These are phyloP conservation scores for Ophidiomyces ophidiicola DNA, from an alignment of 2,329 filamentous ascomycete genomes.

Conservation along the genomic window DNA sequence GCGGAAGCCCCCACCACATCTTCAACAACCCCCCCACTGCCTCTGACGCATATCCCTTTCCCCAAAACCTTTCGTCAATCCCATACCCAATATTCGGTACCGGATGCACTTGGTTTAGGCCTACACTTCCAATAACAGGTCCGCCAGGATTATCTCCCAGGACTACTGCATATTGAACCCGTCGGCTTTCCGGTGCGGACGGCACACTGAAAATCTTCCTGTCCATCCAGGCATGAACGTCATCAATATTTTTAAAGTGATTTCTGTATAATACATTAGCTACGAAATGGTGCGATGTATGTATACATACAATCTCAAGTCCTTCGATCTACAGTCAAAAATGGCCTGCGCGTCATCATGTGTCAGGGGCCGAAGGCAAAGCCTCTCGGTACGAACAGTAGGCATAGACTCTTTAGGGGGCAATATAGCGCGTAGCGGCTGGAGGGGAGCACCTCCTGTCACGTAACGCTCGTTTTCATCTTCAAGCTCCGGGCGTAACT, in stretches of 20 bases:
- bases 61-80: constrained; percentile 7
- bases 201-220: constrained; percentile 10
- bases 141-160: constrained; percentile 8
- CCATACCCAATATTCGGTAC: constrained; percentile 14
- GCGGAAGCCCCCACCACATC: constrained; percentile 14
- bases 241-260: neutral
- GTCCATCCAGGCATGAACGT: constrained; percentile 8
- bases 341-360: constrained; percentile 5
- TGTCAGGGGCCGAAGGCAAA: constrained; percentile 5
- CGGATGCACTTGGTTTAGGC: constrained; percentile 13
- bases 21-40: constrained; percentile 10
- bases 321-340: neutral
- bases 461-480: constrained; percentile 10
- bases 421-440: constrained; percentile 8
- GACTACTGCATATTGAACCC: constrained; percentile 10
- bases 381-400: constrained; percentile 10
- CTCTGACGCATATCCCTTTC: constrained; percentile 15
- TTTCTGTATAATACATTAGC: neutral
- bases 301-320: too few relatives aligned
- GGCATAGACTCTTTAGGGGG: constrained; percentile 6
- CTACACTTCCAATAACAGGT: constrained; percentile 11
- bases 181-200: constrained; percentile 3
- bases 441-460: constrained; percentile 10
- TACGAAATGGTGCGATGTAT: too few relatives aligned
- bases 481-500: constrained; percentile 5